Evolutionary conservation across 352 stramenopile genomes (phyloP).

Genomic region (Globisporangium paddicum): DNA sequence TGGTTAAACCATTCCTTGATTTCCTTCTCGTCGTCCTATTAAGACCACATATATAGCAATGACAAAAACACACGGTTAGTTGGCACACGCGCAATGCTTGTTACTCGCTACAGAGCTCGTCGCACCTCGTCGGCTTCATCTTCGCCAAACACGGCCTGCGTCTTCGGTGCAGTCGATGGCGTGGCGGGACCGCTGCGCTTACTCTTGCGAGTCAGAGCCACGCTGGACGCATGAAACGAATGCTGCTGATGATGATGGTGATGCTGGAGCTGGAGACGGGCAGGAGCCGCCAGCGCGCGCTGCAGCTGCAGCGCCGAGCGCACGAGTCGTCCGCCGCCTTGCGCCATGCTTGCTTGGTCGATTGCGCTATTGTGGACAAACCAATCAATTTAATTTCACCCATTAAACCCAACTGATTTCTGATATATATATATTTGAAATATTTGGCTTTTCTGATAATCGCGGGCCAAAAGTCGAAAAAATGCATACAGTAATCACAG

Average conservation of each 20-base stretch:
- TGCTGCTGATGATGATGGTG: conserved; percentile 10
- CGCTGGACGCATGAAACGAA: conserved; percentile 35
- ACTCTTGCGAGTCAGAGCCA: conserved; percentile 31
- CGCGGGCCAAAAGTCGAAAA: too few species aligned
- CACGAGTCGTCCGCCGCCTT: conserved; percentile 2
- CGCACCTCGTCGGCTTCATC: conserved; percentile 20
- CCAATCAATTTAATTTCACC: conserved; percentile 2
- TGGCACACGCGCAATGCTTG: too few species aligned
- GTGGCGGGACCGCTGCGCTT: conserved; percentile 26
- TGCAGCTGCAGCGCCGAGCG: conserved; percentile 5
- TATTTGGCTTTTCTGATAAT: too few species aligned
- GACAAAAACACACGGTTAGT: neutral
- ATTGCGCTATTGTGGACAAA: neutral
- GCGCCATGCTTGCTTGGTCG: conserved; percentile 1
- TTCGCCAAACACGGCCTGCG: conserved; percentile 25
- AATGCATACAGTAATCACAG: too few species aligned
- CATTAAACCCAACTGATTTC: too few species aligned
- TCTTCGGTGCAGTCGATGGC: conserved; percentile 8
- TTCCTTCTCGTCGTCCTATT: conserved; percentile 37
- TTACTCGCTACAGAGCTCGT: neutral
- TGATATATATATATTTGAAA: too few species aligned
- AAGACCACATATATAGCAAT: neutral
- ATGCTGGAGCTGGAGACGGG: neutral
- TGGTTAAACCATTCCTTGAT: conserved; percentile 42
- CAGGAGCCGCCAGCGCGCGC: neutral